Evolutionary conservation across 768 basidiomycete genomes (phyloP).

Genomic region (Terana coerulea): DNA sequence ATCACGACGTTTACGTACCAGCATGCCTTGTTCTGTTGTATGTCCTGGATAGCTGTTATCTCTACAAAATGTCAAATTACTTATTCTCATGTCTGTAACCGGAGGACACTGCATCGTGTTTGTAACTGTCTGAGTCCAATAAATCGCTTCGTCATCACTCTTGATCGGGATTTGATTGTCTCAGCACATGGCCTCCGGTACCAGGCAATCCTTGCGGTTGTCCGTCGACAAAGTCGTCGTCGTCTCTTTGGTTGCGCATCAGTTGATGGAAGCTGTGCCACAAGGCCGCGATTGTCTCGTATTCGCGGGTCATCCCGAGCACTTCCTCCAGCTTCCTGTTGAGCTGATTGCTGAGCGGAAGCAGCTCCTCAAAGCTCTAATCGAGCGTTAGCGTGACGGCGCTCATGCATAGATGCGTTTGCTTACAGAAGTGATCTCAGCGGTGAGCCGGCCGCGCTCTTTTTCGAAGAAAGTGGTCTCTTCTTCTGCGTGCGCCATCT

Average conservation of each 20-base stretch:
- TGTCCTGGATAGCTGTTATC: conserved; percentile 32
- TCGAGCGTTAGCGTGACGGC: background rate
- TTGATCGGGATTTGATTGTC: conserved; percentile 2
- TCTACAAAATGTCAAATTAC: conserved; percentile 18
- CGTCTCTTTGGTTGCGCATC: conserved; percentile 46
- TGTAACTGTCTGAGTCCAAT: conserved; percentile 2
- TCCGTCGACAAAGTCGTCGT: conserved; percentile 21
- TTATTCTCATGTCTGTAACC: conserved; percentile 3
- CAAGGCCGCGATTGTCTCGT: conserved; percentile 80
- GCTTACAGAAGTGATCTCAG: conserved; percentile 68
- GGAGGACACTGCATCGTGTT: too few species aligned
- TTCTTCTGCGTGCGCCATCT: conserved; percentile 23
- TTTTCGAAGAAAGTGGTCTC: conserved; percentile 65
- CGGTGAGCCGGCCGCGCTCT: conserved; percentile 70
- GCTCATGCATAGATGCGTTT: background rate
- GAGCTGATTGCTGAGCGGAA: conserved; percentile 79
- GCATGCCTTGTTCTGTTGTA: conserved; percentile 19
- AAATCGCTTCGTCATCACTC: background rate
- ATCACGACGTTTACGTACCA: conserved; percentile 16
- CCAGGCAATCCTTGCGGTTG: conserved; percentile 50
- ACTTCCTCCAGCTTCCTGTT: conserved; percentile 94
- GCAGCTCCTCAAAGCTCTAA: conserved; percentile 84
- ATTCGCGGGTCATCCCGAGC: conserved; percentile 87
- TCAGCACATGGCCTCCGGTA: conserved; percentile 65
- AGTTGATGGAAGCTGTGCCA: conserved; percentile 81